phyloP scores from a whole-genome alignment of 768 basidiomycete genomes.

The Aureoboletus auriporus region DNA sequence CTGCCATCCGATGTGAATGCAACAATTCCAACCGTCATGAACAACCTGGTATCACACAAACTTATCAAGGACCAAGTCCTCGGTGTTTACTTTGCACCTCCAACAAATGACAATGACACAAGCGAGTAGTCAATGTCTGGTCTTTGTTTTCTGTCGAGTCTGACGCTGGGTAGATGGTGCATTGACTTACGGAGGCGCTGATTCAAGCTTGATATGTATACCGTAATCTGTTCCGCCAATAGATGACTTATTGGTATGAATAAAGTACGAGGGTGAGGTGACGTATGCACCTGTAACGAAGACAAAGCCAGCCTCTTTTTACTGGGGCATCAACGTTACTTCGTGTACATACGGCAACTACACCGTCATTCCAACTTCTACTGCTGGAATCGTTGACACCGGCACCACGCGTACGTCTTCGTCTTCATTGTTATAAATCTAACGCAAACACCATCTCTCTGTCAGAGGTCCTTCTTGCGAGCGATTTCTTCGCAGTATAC shows the following conservation, averaged over 20 bases:
- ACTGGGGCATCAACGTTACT: conserved; percentile 24
- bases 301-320: conserved; percentile 11
- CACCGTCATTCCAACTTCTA: conserved; percentile 8
- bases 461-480: conserved; percentile 16
- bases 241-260: neutral
- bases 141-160: neutral
- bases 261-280: conserved; percentile 15
- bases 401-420: conserved; percentile 21
- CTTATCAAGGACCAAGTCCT: conserved; percentile 11
- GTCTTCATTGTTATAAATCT: neutral
- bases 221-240: neutral
- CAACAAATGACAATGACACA: conserved; percentile 10
- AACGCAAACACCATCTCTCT: neutral
- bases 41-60: conserved; percentile 18
- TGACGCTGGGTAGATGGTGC: conserved; percentile 12
- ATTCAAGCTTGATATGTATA: conserved; percentile 9
- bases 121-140: conserved; percentile 1
- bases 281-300: conserved; percentile 19
- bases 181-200: conserved; percentile 14
- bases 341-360: conserved; percentile 3
- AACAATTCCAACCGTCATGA: conserved; percentile 19
- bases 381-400: conserved; percentile 26
- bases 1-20: neutral
- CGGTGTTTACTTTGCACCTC: conserved; percentile 19
- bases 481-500: conserved; percentile 9